Base-by-base conservation (phyloP, 768 basidiomycete species). In the Russula dissimulans region DNA sequence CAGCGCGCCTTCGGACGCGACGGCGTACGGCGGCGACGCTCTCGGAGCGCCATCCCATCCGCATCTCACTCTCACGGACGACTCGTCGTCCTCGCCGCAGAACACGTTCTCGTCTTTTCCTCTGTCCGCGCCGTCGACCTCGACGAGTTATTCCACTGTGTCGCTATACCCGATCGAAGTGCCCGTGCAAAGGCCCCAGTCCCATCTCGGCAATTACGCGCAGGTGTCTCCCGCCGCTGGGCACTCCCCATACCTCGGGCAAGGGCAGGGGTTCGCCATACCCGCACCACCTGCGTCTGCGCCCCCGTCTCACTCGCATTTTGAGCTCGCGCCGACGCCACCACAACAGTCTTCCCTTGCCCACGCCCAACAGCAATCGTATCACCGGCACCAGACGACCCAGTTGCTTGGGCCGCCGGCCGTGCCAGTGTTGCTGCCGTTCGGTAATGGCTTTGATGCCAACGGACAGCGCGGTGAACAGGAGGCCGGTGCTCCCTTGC, bases 271-370 rank as follows among this genome's bases (percentile, higher is more conserved):
- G 2, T 62, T 53, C 14, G 41, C 51, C 15, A 48, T 62, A 47
- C 56, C 51, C 46, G 53, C 52, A 4, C 52, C 52, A 10, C 59
- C 61, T 12, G 32, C 61, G 26, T 62, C 61, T 43, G 61, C 61
- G 45, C 61, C 61, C 29, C 61, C 61, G 14, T 57, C 61, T 47
- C 61, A 62, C n/a, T 42, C 56, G 17, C 61, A 62, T 49, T 62
- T 62, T 14, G 61, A 54, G 38, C 61, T 62, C 15, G 56, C 56
- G 41, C 51, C 61, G 39, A 57, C 60, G 7, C 56, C 56, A 0
- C 56, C 61, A 2, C 39, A 32, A 2, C 39, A 32, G 12, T 51
- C 50, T 5, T 29, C 56, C 8, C 50, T 53, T 18, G 22, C 22
- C 22, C 22, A 26, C 22, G 22, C 22, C 22, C 1, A 39, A 11